A percentile compares a stretch with the other conserved stretches of the same genome.
These are phyloP conservation scores for Paramecium sonneborni DNA, from an alignment of 73 alveolate species.

Conservation along the genomic window DNA sequence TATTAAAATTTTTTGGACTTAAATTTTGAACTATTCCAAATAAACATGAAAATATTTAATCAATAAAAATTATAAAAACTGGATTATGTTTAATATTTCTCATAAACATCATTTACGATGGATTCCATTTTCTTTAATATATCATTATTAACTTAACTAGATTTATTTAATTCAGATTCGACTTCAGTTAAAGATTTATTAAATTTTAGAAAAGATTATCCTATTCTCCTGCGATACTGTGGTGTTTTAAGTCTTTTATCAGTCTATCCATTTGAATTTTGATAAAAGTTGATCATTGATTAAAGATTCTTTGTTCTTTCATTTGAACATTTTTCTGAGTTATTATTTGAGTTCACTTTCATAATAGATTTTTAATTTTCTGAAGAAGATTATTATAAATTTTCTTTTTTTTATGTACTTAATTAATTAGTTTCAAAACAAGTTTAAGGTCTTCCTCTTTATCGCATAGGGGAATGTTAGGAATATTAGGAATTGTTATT, in stretches of 20 bases:
- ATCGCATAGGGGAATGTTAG: neutral
- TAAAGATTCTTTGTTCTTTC: neutral
- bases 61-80: neutral
- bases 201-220: neutral
- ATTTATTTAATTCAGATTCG: neutral
- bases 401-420: neutral
- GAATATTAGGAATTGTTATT: neutral
- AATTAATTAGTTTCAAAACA: neutral
- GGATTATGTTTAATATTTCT: neutral
- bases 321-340: neutral
- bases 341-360: neutral
- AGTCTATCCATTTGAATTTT: neutral
- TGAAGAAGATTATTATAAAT: neutral
- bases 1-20: too few species aligned
- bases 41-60: neutral
- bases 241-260: slow-evolving; percentile 7
- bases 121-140: neutral
- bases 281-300: neutral
- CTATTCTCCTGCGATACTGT: neutral
- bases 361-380: neutral
- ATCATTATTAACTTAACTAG: neutral
- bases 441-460: neutral
- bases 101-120: neutral
- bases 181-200: slow-evolving; percentile 9
- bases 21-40: neutral